A percentile compares a stretch with the other conserved stretches of the same genome.
Evolutionary conservation across 2,329 filamentous ascomycete species (phyloP).

Genomic region (Curvularia hawaiiensis): DNA sequence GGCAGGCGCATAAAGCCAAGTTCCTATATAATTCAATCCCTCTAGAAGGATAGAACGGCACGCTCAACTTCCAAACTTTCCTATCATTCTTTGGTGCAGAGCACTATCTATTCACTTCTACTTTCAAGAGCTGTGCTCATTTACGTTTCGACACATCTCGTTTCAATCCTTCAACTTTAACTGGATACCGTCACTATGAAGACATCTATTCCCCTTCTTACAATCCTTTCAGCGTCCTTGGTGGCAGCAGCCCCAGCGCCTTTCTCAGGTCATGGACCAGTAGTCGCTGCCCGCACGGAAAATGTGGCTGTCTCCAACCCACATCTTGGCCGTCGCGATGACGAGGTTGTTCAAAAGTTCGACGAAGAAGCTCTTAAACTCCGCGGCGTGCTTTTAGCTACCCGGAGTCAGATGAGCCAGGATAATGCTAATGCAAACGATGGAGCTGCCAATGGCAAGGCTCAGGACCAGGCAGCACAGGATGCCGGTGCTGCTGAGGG

Average conservation of each 20-base stretch:
- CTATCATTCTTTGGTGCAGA: conserved; percentile 39
- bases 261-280: conserved; percentile 36
- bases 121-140: conserved; percentile 47
- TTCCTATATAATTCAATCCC: conserved; percentile 32
- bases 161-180: conserved; percentile 26
- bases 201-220: conserved; percentile 40
- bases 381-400: conserved; percentile 32
- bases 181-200: conserved; percentile 38
- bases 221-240: conserved; percentile 42
- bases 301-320: conserved; percentile 29
- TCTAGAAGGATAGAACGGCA: conserved; percentile 17
- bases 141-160: conserved; percentile 30
- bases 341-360: conserved; percentile 28
- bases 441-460: conserved; percentile 9
- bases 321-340: conserved; percentile 31
- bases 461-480: conserved; percentile 16
- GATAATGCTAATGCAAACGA: conserved; percentile 15
- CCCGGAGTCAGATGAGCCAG: conserved; percentile 21
- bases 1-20: conserved; percentile 7
- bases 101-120: conserved; percentile 35
- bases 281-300: conserved; percentile 30
- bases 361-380: conserved; percentile 35
- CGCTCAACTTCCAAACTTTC: conserved; percentile 25
- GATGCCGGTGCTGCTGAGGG: conserved; percentile 12
- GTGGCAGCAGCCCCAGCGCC: conserved; percentile 35